These are phyloP conservation scores for Exserohilum turcica DNA, from an alignment of 2,329 filamentous ascomycete species.

Conservation along the genomic window DNA sequence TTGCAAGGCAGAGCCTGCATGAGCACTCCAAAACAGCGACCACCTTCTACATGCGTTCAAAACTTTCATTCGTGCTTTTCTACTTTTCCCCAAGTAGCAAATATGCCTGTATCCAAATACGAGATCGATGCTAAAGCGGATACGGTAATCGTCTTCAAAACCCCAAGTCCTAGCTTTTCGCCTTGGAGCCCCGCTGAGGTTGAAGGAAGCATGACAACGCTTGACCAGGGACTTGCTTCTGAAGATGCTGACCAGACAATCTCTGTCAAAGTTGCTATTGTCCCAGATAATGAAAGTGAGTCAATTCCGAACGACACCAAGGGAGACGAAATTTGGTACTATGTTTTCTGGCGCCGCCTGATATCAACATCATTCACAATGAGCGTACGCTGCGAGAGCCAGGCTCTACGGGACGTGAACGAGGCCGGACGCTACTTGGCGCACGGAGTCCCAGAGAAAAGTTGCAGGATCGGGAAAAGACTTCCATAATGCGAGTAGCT, in stretches of 20 bases:
- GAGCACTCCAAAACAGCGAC: not conserved
- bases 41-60: not conserved
- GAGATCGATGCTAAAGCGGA: not conserved
- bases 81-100: not conserved
- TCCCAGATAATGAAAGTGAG: not conserved
- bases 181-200: not conserved
- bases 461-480: not conserved
- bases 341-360: conserved; percentile 8
- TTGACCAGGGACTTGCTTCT: not conserved
- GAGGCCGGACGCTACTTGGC: too few species aligned
- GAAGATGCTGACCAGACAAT: not conserved
- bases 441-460: not conserved
- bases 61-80: not conserved
- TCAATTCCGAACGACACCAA: conserved; percentile 2
- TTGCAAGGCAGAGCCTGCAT: not conserved
- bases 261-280: not conserved
- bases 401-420: not conserved
- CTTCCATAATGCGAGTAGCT: not conserved
- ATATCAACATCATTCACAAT: conserved; percentile 1
- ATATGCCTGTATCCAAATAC: not conserved
- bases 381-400: not conserved
- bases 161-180: not conserved
- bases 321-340: conserved; percentile 8
- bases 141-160: not conserved
- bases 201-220: not conserved